Evolutionary conservation across 2,329 filamentous ascomycete genomes (phyloP), one percentile per base, ranked within the genome.

Genomic region (Colletotrichum lini): DNA sequence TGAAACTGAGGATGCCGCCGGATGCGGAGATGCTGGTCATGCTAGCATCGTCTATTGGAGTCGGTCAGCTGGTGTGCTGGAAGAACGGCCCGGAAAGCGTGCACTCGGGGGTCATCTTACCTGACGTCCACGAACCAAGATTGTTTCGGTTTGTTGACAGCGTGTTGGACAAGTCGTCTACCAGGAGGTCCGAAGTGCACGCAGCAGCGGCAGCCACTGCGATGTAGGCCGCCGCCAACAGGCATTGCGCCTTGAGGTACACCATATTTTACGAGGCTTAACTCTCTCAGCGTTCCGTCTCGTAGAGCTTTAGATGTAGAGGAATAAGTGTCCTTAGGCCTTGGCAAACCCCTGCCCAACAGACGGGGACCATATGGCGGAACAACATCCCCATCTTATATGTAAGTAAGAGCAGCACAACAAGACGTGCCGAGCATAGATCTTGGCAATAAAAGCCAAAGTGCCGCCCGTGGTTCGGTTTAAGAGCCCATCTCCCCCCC

Each of bases 1-100:
- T 85, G 78, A 89, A 87, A 9, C 82, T 83, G 26, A 89, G 81
- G 40, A 85, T 82, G 57, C 84, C 84, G 16, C 79, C 79, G 16
- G 79, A 79, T 44, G 80, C 83, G 54, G 76, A 85, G 76, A 76
- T 83, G 77, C 73, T 77, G 7, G 79, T 79, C 81, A 87, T 87
- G 68, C 82, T 80, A 16, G 79, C 83, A 79, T 89, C 87, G 73
- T 89, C 87, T 88, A 10, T 47, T 12, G 72, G 42, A 35, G 26
- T 63, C 53, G 38, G 70, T 74, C 50, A 74, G 44, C 42, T 38
- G 23, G 67, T 26, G 21, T 54, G 15, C 42, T 53, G 3, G n/a
- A n/a, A 42, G 15, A 63, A 49, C 16, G 21, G 12, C 40, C 23
- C 16, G 9, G 23, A 21, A 64, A 53, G 2, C 30, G 21, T 18